Conservation (phyloP, 306 rosid genomes). For the Rubus parviflorus region DNA sequence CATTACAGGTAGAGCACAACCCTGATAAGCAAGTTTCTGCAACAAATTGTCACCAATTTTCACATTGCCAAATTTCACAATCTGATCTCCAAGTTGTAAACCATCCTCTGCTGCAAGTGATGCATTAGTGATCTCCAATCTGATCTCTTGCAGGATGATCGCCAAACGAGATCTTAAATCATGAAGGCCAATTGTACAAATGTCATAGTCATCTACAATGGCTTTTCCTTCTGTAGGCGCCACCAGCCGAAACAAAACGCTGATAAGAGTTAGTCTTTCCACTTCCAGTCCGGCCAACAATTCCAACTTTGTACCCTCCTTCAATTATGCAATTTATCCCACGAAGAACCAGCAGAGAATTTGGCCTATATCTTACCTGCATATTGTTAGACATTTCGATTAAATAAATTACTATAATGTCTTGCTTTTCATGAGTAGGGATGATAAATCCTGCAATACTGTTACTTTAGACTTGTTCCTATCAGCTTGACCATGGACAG, state of each 20-base stretch:
- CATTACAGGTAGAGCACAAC: slow-evolving; percentile 49
- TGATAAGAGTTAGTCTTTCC: no score
- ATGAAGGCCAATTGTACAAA: slow-evolving; percentile 31
- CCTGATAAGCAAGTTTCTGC: slow-evolving; percentile 63
- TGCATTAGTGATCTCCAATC: slow-evolving; percentile 79
- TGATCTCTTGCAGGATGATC: slow-evolving; percentile 39
- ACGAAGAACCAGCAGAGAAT: no score
- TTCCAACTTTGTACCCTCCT: no score
- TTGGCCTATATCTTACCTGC: no score
- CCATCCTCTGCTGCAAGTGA: slow-evolving; percentile 95
- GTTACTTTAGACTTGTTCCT: not conserved
- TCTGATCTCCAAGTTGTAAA: slow-evolving; percentile 88
- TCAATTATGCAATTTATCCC: no score
- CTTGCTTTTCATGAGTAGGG: not conserved
- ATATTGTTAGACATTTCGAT: not conserved
- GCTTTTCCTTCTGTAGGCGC: no score
- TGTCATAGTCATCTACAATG: no score
- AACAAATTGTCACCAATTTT: slow-evolving; percentile 76
- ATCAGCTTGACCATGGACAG: not conserved
- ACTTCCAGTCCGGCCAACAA: no score
- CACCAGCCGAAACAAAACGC: no score
- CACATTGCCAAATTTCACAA: slow-evolving; percentile 77
- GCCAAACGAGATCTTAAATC: slow-evolving; percentile 34
- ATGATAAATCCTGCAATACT: not conserved
- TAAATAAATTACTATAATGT: not conserved